Conservation (phyloP, 106 monocot genomes). For the Vanilla planifolia region DNA sequence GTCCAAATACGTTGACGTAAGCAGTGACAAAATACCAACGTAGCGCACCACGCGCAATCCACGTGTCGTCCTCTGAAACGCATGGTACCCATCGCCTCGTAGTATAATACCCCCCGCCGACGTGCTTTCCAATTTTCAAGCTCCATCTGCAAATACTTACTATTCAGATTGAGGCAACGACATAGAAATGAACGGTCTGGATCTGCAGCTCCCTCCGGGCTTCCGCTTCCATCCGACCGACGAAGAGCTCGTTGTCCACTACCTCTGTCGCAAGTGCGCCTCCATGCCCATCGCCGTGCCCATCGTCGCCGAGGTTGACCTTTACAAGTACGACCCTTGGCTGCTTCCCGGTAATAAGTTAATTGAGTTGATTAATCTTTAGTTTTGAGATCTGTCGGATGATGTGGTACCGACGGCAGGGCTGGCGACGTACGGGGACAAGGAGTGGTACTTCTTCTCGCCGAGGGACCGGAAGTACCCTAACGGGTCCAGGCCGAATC, state of each 20-base stretch:
- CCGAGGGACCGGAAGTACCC: constrained; percentile 86
- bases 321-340: constrained; percentile 79
- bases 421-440: constrained; percentile 68
- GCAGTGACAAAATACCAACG: constrained; percentile 39
- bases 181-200: constrained; percentile 12
- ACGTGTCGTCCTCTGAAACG: not conserved
- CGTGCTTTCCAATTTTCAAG: constrained; percentile 35
- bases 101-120: constrained; percentile 26
- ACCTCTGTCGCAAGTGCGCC: constrained; percentile 63
- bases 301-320: constrained; percentile 76
- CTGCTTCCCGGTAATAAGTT: constrained; percentile 47
- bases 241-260: constrained; percentile 76
- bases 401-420: constrained; percentile 12
- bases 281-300: constrained; percentile 38
- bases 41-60: not conserved
- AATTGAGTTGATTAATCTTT: not conserved
- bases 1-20: constrained; percentile 47
- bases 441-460: constrained; percentile 89
- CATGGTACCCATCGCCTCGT: constrained; percentile 1
- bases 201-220: constrained; percentile 61
- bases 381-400: not conserved
- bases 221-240: constrained; percentile 93
- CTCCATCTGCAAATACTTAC: too few species aligned
- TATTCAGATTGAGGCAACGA: not conserved
- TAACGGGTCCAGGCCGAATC: constrained; percentile 89